These are phyloP conservation scores for Byssothecium circinans DNA, from an alignment of 2,329 filamentous ascomycete species.

Conservation along the genomic window DNA sequence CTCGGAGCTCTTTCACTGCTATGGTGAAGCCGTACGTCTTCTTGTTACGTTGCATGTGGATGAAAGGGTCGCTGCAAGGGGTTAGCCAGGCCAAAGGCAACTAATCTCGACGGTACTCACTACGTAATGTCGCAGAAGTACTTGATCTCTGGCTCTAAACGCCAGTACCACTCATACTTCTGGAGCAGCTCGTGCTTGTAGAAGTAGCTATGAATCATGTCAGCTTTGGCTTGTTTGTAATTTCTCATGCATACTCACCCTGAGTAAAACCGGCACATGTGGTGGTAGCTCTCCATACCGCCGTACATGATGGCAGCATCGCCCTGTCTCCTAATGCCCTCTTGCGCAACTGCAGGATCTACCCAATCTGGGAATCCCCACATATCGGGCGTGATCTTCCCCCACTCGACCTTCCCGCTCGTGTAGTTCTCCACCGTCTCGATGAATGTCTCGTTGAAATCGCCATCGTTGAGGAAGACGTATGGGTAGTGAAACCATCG, in stretches of 20 bases:
- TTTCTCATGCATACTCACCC: conserved; percentile 62
- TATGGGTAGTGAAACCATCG: conserved; percentile 98
- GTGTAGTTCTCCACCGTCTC: conserved; percentile 87
- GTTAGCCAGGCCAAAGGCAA: conserved; percentile 31
- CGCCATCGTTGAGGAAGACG: conserved; percentile 95
- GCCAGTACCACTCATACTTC: conserved; percentile 99
- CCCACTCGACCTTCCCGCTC: conserved; percentile 85
- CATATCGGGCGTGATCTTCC: conserved; percentile 84
- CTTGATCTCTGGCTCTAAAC: conserved; percentile 97
- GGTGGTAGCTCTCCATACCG: conserved; percentile 96
- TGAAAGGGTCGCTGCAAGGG: conserved; percentile 78
- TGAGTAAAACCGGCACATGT: conserved; percentile 99
- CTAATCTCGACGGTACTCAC: conserved; percentile 54
- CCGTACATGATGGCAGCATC: conserved; percentile 99
- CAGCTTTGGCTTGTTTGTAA: neutral
- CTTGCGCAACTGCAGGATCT: conserved; percentile 87
- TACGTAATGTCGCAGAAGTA: conserved; percentile 99
- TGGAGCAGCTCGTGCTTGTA: conserved; percentile 93
- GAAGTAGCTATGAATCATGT: conserved; percentile 68
- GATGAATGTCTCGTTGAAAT: conserved; percentile 95
- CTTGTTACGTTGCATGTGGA: conserved; percentile 89
- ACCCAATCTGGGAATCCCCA: conserved; percentile 99
- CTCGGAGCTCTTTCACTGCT: conserved; percentile 94
- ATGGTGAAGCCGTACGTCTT: conserved; percentile 99
- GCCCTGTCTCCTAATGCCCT: conserved; percentile 94